Percentiles rank a stretch among this genome's conserved stretches.
Conservation (phyloP, 768 basidiomycete genomes). For the Strobilomyces dryophilus region DNA sequence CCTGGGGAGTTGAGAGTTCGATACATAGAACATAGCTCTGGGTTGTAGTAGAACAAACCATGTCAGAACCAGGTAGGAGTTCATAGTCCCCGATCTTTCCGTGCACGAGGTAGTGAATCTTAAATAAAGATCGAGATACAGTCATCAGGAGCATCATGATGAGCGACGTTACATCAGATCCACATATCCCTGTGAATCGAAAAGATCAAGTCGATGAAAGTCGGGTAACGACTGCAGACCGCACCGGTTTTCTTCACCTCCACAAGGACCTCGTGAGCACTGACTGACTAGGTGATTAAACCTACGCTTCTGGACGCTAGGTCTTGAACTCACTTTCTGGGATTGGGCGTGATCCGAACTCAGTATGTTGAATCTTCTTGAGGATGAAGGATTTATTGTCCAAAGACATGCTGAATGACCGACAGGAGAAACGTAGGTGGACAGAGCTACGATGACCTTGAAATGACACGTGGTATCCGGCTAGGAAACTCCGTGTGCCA, state of each 20-base stretch:
- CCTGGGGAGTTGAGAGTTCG: constrained; percentile 39
- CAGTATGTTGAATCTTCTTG: constrained; percentile 58
- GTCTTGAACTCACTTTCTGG: constrained; percentile 51
- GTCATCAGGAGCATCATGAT: neutral
- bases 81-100: constrained; percentile 79
- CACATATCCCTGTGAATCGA: constrained; percentile 68
- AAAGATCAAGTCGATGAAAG: constrained; percentile 9
- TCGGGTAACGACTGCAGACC: constrained; percentile 15
- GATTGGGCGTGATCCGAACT: constrained; percentile 71
- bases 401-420: constrained; percentile 42
- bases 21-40: neutral
- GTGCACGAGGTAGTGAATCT: constrained; percentile 79
- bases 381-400: constrained; percentile 82
- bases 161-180: constrained; percentile 64
- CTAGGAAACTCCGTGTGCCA: neutral
- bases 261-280: constrained; percentile 76
- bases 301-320: neutral
- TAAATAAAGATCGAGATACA: constrained; percentile 7
- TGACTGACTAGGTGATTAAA: constrained; percentile 39
- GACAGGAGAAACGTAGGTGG: neutral
- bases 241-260: constrained; percentile 88
- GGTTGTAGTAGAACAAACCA: constrained; percentile 43
- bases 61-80: constrained; percentile 60
- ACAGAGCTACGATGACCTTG: neutral
- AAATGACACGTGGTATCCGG: neutral